Percentiles rank a stretch among this genome's conserved stretches.
Evolutionary conservation across 805 yeast genomes (phyloP).

Genomic region (Candida koratica): DNA sequence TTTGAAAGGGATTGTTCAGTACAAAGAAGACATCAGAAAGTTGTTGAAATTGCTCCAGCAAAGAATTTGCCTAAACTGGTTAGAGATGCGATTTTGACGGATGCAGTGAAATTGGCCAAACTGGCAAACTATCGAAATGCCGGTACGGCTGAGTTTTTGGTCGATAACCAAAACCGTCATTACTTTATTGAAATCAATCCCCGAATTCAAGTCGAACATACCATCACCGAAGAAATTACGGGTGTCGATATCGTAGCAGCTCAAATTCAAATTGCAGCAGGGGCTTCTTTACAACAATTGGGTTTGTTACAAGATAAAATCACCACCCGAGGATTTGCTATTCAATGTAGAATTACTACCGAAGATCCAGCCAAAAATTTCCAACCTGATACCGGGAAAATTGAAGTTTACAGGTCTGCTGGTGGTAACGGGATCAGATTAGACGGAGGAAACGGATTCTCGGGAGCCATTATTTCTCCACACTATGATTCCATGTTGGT

Average conservation of each 20-base stretch:
- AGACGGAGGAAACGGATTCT: constrained; percentile 98
- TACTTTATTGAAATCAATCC: constrained; percentile 98
- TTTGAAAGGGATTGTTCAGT: constrained; percentile 99
- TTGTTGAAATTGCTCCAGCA: constrained; percentile 98
- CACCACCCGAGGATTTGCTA: constrained; percentile 95
- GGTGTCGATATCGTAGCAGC: constrained; percentile 98
- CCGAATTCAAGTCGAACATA: constrained; percentile 96
- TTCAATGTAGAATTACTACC: constrained; percentile 98
- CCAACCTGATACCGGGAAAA: constrained; percentile 98
- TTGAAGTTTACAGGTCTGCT: constrained; percentile 95
- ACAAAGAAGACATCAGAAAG: constrained; percentile 98
- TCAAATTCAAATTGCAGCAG: constrained; percentile 98
- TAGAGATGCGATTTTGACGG: constrained; percentile 88
- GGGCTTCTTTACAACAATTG: constrained; percentile 87
- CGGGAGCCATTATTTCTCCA: constrained; percentile 94
- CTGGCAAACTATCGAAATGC: constrained; percentile 92
- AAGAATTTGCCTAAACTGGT: constrained; percentile 77
- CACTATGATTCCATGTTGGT: constrained; percentile 98
- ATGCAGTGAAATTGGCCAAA: constrained; percentile 89
- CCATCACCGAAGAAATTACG: constrained; percentile 97
- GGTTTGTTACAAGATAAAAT: constrained; percentile 93
- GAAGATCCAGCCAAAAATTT: constrained; percentile 95
- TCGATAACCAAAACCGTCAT: constrained; percentile 89
- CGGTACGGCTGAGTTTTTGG: constrained; percentile 97
- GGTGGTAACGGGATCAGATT: constrained; percentile 99